Conservation (phyloP, 805 yeast species). For the Metschnikowia chrysomelidarum region DNA sequence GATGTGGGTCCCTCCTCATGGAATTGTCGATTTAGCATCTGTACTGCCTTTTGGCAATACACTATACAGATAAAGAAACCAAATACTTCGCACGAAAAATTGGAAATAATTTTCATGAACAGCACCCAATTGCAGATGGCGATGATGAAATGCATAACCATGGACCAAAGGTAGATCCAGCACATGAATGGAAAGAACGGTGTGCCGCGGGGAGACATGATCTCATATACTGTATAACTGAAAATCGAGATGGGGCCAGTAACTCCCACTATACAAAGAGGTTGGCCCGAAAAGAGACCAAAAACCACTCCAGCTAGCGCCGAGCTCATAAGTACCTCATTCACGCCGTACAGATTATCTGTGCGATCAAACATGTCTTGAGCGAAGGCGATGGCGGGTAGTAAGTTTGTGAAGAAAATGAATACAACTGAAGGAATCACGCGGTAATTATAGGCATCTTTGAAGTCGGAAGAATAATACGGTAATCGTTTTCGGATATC, state of each 20-base stretch:
- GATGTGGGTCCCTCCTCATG: constrained; percentile 32
- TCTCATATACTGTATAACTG: constrained; percentile 82
- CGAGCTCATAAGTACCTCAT: constrained; percentile 79
- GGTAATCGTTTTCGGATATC: constrained; percentile 60
- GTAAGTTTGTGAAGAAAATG: constrained; percentile 83
- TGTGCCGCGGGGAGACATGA: constrained; percentile 53
- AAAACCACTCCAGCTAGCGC: constrained; percentile 89
- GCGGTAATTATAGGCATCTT: constrained; percentile 80
- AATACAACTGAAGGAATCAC: constrained; percentile 81
- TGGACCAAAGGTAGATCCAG: constrained; percentile 92
- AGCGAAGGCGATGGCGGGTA: constrained; percentile 95
- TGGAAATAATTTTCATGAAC: constrained; percentile 67
- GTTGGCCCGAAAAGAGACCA: constrained; percentile 86
- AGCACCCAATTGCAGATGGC: constrained; percentile 69
- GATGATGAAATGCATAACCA: constrained; percentile 72
- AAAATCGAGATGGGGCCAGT: constrained; percentile 95
- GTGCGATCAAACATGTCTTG: constrained; percentile 97
- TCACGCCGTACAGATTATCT: constrained; percentile 81
- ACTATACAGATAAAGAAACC: constrained; percentile 88
- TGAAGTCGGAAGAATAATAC: constrained; percentile 72
- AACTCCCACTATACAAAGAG: constrained; percentile 92
- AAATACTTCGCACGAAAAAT: constrained; percentile 87
- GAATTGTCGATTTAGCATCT: constrained; percentile 74
- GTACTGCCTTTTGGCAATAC: constrained; percentile 88
- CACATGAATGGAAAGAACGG: constrained; percentile 89